Base-by-base conservation (phyloP, 495 filamentous ascomycete genomes). In the Podospora pseudopauciseta region DNA sequence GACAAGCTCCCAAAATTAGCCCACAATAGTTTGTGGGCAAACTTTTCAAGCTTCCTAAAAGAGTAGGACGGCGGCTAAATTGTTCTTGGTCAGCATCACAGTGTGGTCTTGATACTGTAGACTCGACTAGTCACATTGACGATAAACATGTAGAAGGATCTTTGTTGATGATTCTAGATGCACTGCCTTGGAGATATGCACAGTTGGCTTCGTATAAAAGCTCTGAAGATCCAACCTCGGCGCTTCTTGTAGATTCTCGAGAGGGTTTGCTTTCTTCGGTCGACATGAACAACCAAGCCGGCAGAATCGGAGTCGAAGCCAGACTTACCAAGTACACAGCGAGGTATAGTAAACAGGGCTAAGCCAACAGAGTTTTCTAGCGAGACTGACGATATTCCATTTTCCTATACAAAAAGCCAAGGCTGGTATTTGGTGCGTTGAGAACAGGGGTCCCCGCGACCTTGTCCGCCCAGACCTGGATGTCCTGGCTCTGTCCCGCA, bases 21-120 rank as follows among this genome's bases (percentile, higher is more conserved):
- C 73, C 67, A 73, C 66, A 65, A 19, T 28, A 27, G 23, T 49
- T 49, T 16, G 53, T 53, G 27, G 61, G 62, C 57, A 65, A 69
- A 70, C 66, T 64, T 56, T 64, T 34, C 55, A 68, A 60, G 58
- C 57, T 58, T 68, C 73, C 68, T 16, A 68, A 73, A 65, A 19
- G 18, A 65, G 70, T 70, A 64, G 49, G 18, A 3, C 30, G 34
- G 75, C 75, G 76, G 67, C 69, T 77, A 79, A 78, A 78, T 78
- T 74, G 68, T 32, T 75, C 77, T 70, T 49, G 39, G 13, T 49
- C 39, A 49, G 39, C 39, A 49, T 13, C 39, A 49, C 39, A 49
- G 7, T 49, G 39, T 49, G 0, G 13, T 11, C 13, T 13, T 1
- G 39, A 49, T 11, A 39, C 34, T 39, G 34, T 5, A 39, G 23